Evolutionary conservation across 83 land plant species (phyloP), one percentile per base, ranked within the genome.

Genomic region (Isoetes engelmannii): DNA sequence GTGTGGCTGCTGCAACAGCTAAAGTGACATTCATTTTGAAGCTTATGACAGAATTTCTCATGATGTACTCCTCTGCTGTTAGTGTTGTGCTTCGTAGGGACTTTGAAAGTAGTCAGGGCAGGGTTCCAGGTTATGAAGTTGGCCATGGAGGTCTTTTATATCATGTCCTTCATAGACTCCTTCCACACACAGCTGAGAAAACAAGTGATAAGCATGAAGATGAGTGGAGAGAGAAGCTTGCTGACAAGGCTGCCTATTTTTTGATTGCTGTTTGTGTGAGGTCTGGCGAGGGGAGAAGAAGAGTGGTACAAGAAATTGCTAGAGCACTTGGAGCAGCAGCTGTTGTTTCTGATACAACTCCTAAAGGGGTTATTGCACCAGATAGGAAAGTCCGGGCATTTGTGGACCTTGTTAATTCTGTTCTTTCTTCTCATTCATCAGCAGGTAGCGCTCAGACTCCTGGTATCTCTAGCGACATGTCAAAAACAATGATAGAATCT

Each of bases 221-320:
- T 57, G 98, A 90, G 63, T 95, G 89, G 95, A 85, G 83, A 77
- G 91, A 87, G 48, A 95, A 92, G 80, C 74, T 95, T 19, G 80
- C 92, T 65, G 76, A 81, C 55, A 84, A 84, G 70, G 86, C 92
- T 42, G 81, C 81, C 47, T 89, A 89, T 53, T 92, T 95, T 80
- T 74, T 95, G 70, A 89, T 91, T 61, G 99, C 97, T 67, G 81
- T 89, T 45, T 89, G 95, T 70, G 84, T 92, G 60, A 88, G 99
- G 44, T 95, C 99, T 51, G 69, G 87, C 37, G 99, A 95, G 82
- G 97, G 87, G 5, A 82, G 97, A 65, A 83, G 76, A 63, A 79
- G 99, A 49, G 57, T 89, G 28, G 90, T 95, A 54, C 51, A 74
- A 55, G 99, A 92, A 72, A 87, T 95, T 28, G 81, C 73, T 45